Conservation (phyloP, 208 protist species). For the Trypanosomatidae sp. region DNA sequence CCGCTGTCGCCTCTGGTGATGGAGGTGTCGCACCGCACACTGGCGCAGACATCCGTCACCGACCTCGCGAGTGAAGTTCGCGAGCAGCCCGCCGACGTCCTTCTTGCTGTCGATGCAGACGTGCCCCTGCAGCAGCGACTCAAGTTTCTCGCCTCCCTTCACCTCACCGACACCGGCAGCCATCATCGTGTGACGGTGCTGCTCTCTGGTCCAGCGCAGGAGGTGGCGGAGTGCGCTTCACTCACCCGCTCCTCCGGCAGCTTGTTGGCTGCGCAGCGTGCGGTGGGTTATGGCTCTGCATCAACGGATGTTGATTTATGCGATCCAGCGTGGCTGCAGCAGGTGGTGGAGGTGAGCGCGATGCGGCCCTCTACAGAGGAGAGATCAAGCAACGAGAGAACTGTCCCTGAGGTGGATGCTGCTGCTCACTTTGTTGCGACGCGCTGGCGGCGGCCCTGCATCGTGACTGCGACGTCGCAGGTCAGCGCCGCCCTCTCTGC, state of each 20-base stretch:
- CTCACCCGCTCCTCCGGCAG: slow-evolving; percentile 17
- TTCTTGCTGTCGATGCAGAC: slow-evolving; percentile 7
- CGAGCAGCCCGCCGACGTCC: slow-evolving; percentile 28
- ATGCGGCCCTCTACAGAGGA: background rate
- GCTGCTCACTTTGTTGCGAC: no score
- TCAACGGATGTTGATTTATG: background rate
- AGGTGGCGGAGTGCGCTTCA: slow-evolving; percentile 24
- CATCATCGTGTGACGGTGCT: slow-evolving; percentile 27
- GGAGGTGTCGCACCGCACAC: slow-evolving; percentile 10
- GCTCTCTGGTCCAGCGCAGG: slow-evolving; percentile 13
- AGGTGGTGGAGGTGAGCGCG: slow-evolving; percentile 21
- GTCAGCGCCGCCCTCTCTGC: no score
- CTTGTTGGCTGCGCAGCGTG: background rate
- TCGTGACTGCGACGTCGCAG: no score
- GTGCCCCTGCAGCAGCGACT: slow-evolving; percentile 14
- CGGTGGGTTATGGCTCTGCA: no score
- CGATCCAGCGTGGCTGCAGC: slow-evolving; percentile 18
- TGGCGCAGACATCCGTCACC: slow-evolving; percentile 13
- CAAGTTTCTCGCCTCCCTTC: slow-evolving; percentile 29
- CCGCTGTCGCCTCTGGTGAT: slow-evolving; percentile 7
- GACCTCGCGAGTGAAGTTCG: slow-evolving; percentile 24
- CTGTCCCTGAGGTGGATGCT: slow-evolving; percentile 4
- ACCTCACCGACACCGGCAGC: slow-evolving; percentile 16
- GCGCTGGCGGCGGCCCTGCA: no score
- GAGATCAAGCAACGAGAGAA: background rate